Percentiles rank a stretch among this genome's conserved stretches.
Conservation (phyloP, 2,329 filamentous ascomycete species). For the Apiospora sp. region DNA sequence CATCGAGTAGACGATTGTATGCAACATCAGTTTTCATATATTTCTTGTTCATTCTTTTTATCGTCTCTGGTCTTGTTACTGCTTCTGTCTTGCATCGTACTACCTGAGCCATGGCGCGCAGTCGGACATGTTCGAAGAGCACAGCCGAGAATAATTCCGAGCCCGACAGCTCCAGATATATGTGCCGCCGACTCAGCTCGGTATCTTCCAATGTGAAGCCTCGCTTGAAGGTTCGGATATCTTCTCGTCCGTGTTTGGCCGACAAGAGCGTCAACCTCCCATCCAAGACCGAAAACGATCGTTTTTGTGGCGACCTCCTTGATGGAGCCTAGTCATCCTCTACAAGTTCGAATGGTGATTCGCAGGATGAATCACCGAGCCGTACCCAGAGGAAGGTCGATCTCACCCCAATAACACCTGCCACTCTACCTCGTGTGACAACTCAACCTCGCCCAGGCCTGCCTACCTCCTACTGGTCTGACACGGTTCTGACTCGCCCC, state of each 20-base stretch:
- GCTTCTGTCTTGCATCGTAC: not conserved
- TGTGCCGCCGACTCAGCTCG: not conserved
- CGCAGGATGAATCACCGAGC: not conserved
- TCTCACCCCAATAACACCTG: conserved; percentile 7
- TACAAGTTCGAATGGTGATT: conserved; percentile 4
- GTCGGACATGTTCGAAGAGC: not conserved
- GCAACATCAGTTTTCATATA: not conserved
- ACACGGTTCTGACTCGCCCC: not conserved
- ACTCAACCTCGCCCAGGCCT: not conserved
- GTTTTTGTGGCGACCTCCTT: not conserved
- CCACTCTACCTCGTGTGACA: conserved; percentile 12
- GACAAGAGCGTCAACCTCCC: not conserved
- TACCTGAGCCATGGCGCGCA: not conserved
- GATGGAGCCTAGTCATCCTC: conserved; percentile 25
- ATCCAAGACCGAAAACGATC: conserved; percentile 1
- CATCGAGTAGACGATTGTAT: not conserved
- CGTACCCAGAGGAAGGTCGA: not conserved
- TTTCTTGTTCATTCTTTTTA: conserved; percentile 18
- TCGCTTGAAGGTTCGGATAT: not conserved
- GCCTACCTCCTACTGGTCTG: conserved; percentile 25
- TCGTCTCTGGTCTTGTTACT: not conserved
- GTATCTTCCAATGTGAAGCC: not conserved
- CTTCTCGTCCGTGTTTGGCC: not conserved
- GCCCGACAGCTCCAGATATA: not conserved
- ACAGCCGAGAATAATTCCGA: not conserved